Conservation (phyloP, 1,284 basidiomycete genomes). For the Cryptococcus amylolentus region DNA sequence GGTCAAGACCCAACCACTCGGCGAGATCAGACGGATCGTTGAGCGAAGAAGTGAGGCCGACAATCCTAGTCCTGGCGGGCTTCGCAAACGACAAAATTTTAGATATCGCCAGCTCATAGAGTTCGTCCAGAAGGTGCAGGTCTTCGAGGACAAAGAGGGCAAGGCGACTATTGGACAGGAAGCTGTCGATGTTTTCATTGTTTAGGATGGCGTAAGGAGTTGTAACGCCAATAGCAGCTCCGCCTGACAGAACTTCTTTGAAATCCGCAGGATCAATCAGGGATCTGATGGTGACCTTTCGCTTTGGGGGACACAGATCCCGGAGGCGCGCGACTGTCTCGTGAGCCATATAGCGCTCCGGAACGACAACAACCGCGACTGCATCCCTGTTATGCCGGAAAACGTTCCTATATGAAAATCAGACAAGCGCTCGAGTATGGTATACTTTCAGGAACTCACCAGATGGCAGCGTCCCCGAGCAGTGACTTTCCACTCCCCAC, state of each 20-base stretch:
- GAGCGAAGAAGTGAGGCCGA: constrained; percentile 76
- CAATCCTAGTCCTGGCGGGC: constrained; percentile 62
- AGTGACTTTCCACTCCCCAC: constrained; percentile 77
- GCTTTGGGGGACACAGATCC: constrained; percentile 25
- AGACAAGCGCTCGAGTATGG: too few relatives aligned
- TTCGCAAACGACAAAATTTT: constrained; percentile 62
- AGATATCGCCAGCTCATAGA: constrained; percentile 79
- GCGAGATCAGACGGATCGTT: constrained; percentile 76
- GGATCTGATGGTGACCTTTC: constrained; percentile 26
- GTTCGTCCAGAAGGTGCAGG: constrained; percentile 75
- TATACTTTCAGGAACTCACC: constrained; percentile 54
- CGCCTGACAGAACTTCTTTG: constrained; percentile 12
- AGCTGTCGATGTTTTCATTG: constrained; percentile 28
- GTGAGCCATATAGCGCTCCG: constrained; percentile 40
- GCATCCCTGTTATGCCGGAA: constrained; percentile 37
- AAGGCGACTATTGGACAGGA: constrained; percentile 50
- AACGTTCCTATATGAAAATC: constrained; percentile 35
- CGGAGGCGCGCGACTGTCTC: constrained; percentile 44
- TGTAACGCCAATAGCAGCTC: constrained; percentile 42
- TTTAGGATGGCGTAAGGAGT: constrained; percentile 43
- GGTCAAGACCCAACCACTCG: constrained; percentile 71
- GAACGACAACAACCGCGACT: constrained; percentile 41
- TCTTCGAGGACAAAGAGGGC: constrained; percentile 77
- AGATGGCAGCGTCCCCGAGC: constrained; percentile 65
- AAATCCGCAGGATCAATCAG: constrained; percentile 31